Evolutionary conservation across 495 filamentous ascomycete species (phyloP), one percentile per base, ranked within the genome.

Genomic region (Podospora bellae-mahoneyi): DNA sequence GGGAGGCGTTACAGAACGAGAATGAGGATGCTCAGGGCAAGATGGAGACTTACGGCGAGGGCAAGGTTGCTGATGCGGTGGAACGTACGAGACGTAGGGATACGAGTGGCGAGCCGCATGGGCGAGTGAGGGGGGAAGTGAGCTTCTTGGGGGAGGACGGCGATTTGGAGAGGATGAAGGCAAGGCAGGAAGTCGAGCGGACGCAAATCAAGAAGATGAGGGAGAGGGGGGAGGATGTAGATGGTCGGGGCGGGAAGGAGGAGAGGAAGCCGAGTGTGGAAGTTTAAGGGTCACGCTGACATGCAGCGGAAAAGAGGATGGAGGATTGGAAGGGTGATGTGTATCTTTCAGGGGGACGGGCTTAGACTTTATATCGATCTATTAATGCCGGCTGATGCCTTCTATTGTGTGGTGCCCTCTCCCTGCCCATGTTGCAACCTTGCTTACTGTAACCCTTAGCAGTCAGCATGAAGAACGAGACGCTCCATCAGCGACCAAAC

Each of bases 1-100:
- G 9, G 19, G 39, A 44, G 2, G 66, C 76, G 80, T 44, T 64
- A 26, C 70, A 72, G 34, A 71, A 69, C 13, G 65, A 74, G 6
- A 79, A 82, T 64, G 69, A 76, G 0, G 85, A 88, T 19, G 84
- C 84, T 10, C 87, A 86, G 5, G 39, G 39, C 9, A 83, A 88
- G 68, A 86, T 89, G 81, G 78, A 81, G 27, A 78, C 83, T 30
- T 77, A 81, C 0, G 75, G 77, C 5, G 86, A 89, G 66, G 87
- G 86, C 3, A 78, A 84, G 26, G 84, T 89, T 53, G 86, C 85
- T 2, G 71, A 77, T 27, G 78, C 79, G 0, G 84, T 87, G 1
- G 68, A 80, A 64, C 72, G 79, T 0, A 81, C 82, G 67, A 5
- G 53, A 15, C 63, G 66, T 23, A 60, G 56, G n/a, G n/a, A 26